Percentiles rank a stretch among this genome's conserved stretches.
Conservation (phyloP, 2,329 filamentous ascomycete species). For the Aspergillus neotritici region DNA sequence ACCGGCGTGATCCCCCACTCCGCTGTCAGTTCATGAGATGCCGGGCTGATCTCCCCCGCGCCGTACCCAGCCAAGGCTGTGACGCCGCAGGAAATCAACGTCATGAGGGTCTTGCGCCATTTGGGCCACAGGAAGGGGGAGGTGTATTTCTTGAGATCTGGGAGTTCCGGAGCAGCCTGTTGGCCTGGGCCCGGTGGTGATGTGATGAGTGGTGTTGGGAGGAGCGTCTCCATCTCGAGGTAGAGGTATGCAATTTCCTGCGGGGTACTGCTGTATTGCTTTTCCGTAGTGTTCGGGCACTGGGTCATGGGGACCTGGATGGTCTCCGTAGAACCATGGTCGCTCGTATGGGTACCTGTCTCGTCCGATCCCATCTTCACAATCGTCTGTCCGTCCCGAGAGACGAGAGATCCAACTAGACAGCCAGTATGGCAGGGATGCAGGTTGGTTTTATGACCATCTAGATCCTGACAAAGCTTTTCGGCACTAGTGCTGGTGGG, state of each 20-base stretch:
- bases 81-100: constrained; percentile 68
- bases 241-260: constrained; percentile 52
- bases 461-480: too few relatives aligned
- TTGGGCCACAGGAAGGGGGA: constrained; percentile 70
- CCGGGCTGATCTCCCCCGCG: constrained; percentile 72
- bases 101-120: constrained; percentile 63
- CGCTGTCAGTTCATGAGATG: constrained; percentile 57
- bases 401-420: too few relatives aligned
- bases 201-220: constrained; percentile 44
- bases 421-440: too few relatives aligned
- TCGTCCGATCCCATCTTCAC: too few relatives aligned
- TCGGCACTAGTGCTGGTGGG: too few relatives aligned
- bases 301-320: too few relatives aligned
- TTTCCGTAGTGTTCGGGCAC: too few relatives aligned
- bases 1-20: constrained; percentile 61
- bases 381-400: too few relatives aligned
- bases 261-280: too few relatives aligned
- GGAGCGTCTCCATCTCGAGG: constrained; percentile 56
- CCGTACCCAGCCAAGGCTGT: constrained; percentile 74
- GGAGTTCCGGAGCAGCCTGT: constrained; percentile 50
- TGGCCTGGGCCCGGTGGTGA: constrained; percentile 25
- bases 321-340: too few relatives aligned
- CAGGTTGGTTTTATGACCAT: too few relatives aligned
- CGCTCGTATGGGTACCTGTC: too few relatives aligned
- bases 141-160: constrained; percentile 60